Conservation (phyloP, 805 yeast genomes). For the Teunomyces barrocoloradensis region DNA sequence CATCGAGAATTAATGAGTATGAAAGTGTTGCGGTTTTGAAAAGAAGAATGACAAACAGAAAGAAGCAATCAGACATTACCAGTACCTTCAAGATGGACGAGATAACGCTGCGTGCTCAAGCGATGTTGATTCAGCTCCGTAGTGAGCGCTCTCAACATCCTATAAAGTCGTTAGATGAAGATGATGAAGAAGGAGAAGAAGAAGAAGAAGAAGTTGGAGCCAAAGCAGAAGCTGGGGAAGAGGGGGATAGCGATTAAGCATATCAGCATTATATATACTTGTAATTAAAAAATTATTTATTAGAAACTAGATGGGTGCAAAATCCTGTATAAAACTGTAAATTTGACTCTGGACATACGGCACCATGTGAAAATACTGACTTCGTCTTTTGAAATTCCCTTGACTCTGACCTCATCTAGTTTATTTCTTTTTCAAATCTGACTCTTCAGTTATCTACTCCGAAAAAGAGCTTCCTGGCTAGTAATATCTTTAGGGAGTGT, state of each 20-base stretch:
- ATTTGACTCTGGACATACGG: background rate
- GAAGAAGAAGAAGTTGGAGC: background rate
- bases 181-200: background rate
- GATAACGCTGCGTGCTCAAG: conserved; percentile 37
- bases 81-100: conserved; percentile 19
- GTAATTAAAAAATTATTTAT: background rate
- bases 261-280: background rate
- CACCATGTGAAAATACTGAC: background rate
- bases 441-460: background rate
- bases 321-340: background rate
- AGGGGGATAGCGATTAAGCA: background rate
- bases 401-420: conserved; percentile 2
- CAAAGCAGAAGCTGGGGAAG: background rate
- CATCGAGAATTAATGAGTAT: conserved; percentile 19
- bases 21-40: conserved; percentile 39
- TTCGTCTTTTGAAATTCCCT: background rate
- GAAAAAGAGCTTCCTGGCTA: background rate
- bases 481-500: background rate
- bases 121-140: conserved; percentile 37
- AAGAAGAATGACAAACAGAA: conserved; percentile 37
- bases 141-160: conserved; percentile 8
- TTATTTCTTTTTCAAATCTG: background rate
- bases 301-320: conserved; percentile 1
- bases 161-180: background rate
- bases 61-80: conserved; percentile 10